Evolutionary conservation across 140 eudicot genomes (phyloP), one percentile per base, ranked within the genome.

Genomic region (Stevia rebaudiana): DNA sequence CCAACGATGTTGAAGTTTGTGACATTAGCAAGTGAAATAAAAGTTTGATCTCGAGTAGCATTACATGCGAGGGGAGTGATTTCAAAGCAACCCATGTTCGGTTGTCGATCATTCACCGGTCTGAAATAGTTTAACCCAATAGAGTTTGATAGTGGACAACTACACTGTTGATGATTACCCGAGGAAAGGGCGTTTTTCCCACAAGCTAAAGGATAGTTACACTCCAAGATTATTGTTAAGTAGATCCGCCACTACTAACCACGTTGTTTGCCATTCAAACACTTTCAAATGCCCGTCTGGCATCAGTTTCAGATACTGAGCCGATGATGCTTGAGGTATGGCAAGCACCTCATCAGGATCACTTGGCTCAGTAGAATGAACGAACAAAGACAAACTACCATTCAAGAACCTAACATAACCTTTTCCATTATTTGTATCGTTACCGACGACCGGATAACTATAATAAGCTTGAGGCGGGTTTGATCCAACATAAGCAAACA

Each of bases 151-250:
- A 6, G 25, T 1, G 79, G 79, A 68, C 80, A 79, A n/a, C 70
- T 64, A 50, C 80, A 74, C 8, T 47, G 47, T 10, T 49, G 63
- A 49, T 49, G 63, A 49, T 64, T 65, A 24, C 19, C 25, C 0
- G 71, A 74, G 63, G 80, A 79, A 58, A 79, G 8, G 4, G 56
- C 80, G 46, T 74, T 69, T 31, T 68, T 39, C 5, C 84, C 80
- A 41, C 80, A 79, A 8, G 63, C 71, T 25, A 41, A 19, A 16
- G 84, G 77, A 63, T 74, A 79, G 33, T 6, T 36, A 59, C 80
- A 79, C 4, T 69, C 59, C 69, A 42, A 47, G 39, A 73, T 19
- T 16, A 11, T 2, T 24, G 6, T 22, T 53, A 16, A 78, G 15
- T 15, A 62, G 44, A 52, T 73, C 67, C 8, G 13, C 53, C 37